Percentiles rank a stretch among this genome's conserved stretches.
Evolutionary conservation across 2,329 filamentous ascomycete species (phyloP).

Genomic region (Rhytidhysteron rufulum): DNA sequence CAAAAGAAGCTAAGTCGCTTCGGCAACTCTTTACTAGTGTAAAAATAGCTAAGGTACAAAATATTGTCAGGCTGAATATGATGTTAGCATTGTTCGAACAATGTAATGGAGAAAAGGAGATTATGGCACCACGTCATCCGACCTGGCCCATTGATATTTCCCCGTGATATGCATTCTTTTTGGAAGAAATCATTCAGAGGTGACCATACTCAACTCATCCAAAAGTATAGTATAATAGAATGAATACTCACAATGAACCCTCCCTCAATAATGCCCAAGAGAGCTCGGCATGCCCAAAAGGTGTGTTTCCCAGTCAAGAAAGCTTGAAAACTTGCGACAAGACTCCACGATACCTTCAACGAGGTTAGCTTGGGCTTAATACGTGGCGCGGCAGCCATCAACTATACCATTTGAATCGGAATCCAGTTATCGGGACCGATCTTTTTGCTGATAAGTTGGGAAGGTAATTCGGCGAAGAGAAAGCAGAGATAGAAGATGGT

Average conservation of each 20-base stretch:
- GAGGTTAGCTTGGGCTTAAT: not conserved
- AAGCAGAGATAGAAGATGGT: constrained; percentile 76
- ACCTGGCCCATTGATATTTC: too few species aligned
- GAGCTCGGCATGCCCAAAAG: constrained; percentile 41
- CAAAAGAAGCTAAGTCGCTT: constrained; percentile 67
- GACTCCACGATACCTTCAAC: constrained; percentile 40
- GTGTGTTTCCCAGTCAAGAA: constrained; percentile 52
- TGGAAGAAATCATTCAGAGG: too few species aligned
- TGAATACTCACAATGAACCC: constrained; percentile 47
- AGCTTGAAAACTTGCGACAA: constrained; percentile 63
- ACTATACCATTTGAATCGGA: constrained; percentile 37
- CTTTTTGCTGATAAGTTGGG: constrained; percentile 46
- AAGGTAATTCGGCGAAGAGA: constrained; percentile 53
- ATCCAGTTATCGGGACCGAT: constrained; percentile 45
- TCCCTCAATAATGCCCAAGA: constrained; percentile 44
- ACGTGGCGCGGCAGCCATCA: too few species aligned
- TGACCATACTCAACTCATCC: too few species aligned
- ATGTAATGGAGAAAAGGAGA: too few species aligned
- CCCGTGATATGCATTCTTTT: too few species aligned
- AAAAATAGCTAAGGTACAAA: constrained; percentile 71
- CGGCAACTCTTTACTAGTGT: constrained; percentile 67
- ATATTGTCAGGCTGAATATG: constrained; percentile 56
- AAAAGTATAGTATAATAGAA: too few species aligned
- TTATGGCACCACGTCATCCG: too few species aligned
- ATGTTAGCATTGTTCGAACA: not conserved